Conservation (phyloP, 2,329 filamentous ascomycete species). For the Ramularia collo-cygni region DNA sequence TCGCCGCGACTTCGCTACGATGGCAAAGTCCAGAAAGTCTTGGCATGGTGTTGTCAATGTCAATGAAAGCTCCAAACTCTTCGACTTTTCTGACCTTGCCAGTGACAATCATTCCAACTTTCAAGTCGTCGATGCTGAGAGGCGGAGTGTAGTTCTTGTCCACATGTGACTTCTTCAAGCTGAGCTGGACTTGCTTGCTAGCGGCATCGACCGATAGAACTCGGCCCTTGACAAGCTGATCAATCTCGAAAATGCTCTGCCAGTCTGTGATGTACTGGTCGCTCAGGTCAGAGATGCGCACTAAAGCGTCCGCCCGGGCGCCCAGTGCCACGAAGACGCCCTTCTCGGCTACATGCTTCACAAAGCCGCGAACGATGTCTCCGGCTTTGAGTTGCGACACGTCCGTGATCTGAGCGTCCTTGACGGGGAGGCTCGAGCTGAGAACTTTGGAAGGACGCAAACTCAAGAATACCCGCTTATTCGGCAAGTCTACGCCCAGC, state of each 20-base stretch:
- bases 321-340: slow-evolving; percentile 83
- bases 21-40: slow-evolving; percentile 94
- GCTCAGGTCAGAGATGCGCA: slow-evolving; percentile 81
- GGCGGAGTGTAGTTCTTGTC: slow-evolving; percentile 71
- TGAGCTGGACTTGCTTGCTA: slow-evolving; percentile 72
- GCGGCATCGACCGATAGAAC: slow-evolving; percentile 64
- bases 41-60: slow-evolving; percentile 69
- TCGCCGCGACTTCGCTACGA: slow-evolving; percentile 83
- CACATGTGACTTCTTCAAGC: slow-evolving; percentile 75
- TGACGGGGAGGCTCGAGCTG: slow-evolving; percentile 73
- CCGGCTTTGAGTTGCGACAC: slow-evolving; percentile 66
- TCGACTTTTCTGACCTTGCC: slow-evolving; percentile 91
- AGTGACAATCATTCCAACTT: slow-evolving; percentile 72
- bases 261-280: slow-evolving; percentile 92
- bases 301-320: slow-evolving; percentile 71
- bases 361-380: slow-evolving; percentile 80
- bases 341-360: slow-evolving; percentile 83
- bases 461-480: slow-evolving; percentile 79
- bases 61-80: slow-evolving; percentile 90
- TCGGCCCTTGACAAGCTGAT: slow-evolving; percentile 85
- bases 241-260: slow-evolving; percentile 80
- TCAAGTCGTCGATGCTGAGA: slow-evolving; percentile 68
- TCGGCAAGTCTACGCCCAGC: slow-evolving; percentile 68
- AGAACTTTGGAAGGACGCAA: slow-evolving; percentile 80
- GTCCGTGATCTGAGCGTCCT: slow-evolving; percentile 70